phyloP scores from a whole-genome alignment of 768 basidiomycete species.

The Panus rudis region DNA sequence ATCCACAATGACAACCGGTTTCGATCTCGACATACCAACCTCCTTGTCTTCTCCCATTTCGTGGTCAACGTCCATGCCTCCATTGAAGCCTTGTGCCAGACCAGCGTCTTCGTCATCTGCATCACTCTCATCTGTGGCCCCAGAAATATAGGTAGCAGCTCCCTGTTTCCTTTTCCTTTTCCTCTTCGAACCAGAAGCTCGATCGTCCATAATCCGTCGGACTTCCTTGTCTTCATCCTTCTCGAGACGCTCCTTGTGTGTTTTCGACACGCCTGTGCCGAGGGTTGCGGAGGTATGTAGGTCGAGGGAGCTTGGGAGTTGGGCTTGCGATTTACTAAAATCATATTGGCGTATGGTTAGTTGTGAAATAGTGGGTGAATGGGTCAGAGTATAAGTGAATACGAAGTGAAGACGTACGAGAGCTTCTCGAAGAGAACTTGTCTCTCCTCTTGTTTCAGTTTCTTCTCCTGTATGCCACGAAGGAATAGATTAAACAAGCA shows the following conservation, averaged over 20 bases:
- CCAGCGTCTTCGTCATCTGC: conserved; percentile 29
- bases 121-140: conserved; percentile 18
- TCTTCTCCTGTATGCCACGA: conserved; percentile 62
- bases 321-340: conserved; percentile 69
- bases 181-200: conserved; percentile 43
- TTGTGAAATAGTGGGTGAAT: no score
- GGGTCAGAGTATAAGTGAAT: background rate
- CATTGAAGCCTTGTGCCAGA: no score
- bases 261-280: conserved; percentile 61
- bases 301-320: conserved; percentile 46
- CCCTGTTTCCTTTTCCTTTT: conserved; percentile 13
- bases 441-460: conserved; percentile 86
- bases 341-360: conserved; percentile 19
- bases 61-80: conserved; percentile 18
- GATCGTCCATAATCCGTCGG: conserved; percentile 44
- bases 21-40: conserved; percentile 15
- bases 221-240: conserved; percentile 54
- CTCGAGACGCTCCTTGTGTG: conserved; percentile 54
- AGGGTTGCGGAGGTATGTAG: conserved; percentile 80
- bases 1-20: conserved; percentile 19
- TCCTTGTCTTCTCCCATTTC: conserved; percentile 18
- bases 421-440: conserved; percentile 71
- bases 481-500: background rate
- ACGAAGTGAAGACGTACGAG: conserved; percentile 45
- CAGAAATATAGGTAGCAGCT: background rate